Evolutionary conservation across 73 alveolate species (phyloP).

Genomic region (Paramecium sonneborni): DNA sequence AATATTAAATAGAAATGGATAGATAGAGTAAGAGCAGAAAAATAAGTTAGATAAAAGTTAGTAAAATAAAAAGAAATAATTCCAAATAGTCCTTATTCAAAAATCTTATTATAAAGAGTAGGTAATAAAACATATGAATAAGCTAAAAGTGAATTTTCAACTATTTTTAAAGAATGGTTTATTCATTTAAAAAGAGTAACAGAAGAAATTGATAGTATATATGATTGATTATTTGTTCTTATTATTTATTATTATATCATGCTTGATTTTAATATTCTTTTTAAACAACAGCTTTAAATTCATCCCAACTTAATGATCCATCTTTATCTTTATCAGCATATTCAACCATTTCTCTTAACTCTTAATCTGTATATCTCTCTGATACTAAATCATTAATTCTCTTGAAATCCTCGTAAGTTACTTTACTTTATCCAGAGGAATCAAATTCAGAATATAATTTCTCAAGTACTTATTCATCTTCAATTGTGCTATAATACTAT

Average conservation of each 20-base stretch:
- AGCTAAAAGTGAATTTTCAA: neutral
- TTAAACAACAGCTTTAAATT: slow-evolving; percentile 26
- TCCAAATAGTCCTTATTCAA: neutral
- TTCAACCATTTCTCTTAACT: slow-evolving; percentile 61
- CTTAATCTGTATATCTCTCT: slow-evolving; percentile 61
- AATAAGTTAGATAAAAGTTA: neutral
- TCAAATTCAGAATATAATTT: slow-evolving; percentile 49
- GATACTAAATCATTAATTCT: slow-evolving; percentile 18
- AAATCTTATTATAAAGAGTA: neutral
- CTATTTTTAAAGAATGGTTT: neutral
- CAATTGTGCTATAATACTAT: neutral
- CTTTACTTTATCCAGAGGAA: neutral
- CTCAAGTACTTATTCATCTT: slow-evolving; percentile 48
- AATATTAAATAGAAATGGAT: neutral
- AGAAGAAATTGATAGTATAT: neutral
- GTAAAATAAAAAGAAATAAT: neutral
- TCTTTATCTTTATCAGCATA: slow-evolving; percentile 57
- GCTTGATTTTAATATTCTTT: slow-evolving; percentile 51
- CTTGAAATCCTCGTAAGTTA: slow-evolving; percentile 57
- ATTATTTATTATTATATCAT: neutral
- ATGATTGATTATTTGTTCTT: neutral
- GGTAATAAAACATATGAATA: neutral
- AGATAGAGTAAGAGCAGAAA: neutral
- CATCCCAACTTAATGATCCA: slow-evolving; percentile 31
- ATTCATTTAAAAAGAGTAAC: neutral